These are phyloP conservation scores for Cyanidioschyzon merolae DNA, from an alignment of 23 red algal species.

Conservation along the genomic window DNA sequence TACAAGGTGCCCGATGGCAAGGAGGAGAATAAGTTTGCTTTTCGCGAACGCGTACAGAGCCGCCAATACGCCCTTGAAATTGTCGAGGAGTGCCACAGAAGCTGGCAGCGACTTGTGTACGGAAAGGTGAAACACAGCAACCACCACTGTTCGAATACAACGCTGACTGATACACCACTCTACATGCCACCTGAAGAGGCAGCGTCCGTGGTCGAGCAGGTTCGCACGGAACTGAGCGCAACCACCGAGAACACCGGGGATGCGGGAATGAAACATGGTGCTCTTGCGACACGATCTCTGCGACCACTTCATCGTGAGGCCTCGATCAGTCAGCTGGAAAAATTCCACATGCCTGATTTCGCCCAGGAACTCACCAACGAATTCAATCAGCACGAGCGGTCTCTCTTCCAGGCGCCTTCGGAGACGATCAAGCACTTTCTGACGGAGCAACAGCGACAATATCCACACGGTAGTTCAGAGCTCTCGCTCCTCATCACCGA, in stretches of 20 bases:
- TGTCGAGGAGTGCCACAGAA: slow-evolving; percentile 78
- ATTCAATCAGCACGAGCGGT: not conserved
- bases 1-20: slow-evolving; percentile 97
- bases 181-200: slow-evolving; percentile 15
- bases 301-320: not conserved
- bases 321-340: slow-evolving; percentile 14
- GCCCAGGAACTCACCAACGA: not conserved
- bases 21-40: slow-evolving; percentile 81
- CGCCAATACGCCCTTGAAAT: slow-evolving; percentile 69
- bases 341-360: not conserved
- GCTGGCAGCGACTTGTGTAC: slow-evolving; percentile 69
- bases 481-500: slow-evolving; percentile 82
- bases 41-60: slow-evolving; percentile 79
- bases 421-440: slow-evolving; percentile 94
- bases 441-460: slow-evolving; percentile 84
- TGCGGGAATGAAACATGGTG: not conserved
- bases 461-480: slow-evolving; percentile 86
- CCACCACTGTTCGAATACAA: slow-evolving; percentile 74
- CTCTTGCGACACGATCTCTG: not conserved
- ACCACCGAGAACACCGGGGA: not conserved
- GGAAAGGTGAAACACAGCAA: slow-evolving; percentile 73
- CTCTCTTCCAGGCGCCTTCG: not conserved
- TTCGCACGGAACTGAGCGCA: not conserved
- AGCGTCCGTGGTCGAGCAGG: not conserved
- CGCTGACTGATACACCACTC: slow-evolving; percentile 28